These are phyloP conservation scores for Vicia villosa DNA, from an alignment of 306 rosid genomes.

Conservation along the genomic window DNA sequence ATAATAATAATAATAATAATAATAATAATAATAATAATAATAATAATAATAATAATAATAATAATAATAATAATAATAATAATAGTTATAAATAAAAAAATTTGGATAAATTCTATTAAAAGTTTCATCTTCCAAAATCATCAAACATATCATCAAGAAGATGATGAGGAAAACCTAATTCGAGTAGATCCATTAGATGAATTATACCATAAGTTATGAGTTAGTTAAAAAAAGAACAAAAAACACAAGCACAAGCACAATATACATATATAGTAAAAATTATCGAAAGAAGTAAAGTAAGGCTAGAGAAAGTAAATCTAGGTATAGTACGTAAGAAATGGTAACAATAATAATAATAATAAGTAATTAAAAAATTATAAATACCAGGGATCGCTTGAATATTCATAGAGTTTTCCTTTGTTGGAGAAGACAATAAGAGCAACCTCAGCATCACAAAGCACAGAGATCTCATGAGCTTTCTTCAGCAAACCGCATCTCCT, in stretches of 20 bases:
- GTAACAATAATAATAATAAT: too few species aligned
- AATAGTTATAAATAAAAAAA: background rate
- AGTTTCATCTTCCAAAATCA: background rate
- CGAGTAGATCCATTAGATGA: conserved; percentile 2
- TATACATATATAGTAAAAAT: background rate
- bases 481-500: conserved; percentile 73
- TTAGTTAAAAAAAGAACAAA: background rate
- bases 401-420: conserved; percentile 79
- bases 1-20: too few species aligned
- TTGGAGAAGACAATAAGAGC: conserved; percentile 80
- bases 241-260: background rate
- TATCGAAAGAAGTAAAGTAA: background rate
- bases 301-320: background rate
- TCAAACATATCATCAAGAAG: background rate
- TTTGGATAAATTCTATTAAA: background rate
- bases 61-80: too few species aligned
- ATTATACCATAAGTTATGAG: background rate
- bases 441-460: conserved; percentile 90
- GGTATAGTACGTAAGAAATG: background rate
- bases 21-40: too few species aligned
- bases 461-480: conserved; percentile 87
- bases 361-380: background rate
- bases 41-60: too few species aligned
- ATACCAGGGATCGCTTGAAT: conserved; percentile 74
- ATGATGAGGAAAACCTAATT: background rate